Conservation (phyloP, 2,329 filamentous ascomycete species). For the Aspergillus clavatus region DNA sequence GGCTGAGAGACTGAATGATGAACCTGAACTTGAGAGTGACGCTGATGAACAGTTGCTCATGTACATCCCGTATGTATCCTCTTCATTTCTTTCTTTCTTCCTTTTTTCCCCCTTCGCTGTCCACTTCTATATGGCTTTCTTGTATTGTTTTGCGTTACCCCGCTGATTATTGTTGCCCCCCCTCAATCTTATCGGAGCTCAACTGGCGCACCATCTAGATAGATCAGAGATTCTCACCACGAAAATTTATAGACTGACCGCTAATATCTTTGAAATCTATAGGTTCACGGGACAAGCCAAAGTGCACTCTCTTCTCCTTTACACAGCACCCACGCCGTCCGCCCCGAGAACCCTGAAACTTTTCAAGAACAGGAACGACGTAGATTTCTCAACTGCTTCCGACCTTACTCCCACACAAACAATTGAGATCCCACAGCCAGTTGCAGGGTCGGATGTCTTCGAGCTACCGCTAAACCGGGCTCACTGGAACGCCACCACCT, state of each 20-base stretch:
- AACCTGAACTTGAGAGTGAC: conserved; percentile 77
- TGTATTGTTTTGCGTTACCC: conserved; percentile 17
- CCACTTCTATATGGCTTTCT: too few species aligned
- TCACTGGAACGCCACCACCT: conserved; percentile 79
- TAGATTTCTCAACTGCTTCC: conserved; percentile 76
- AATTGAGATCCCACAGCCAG: conserved; percentile 70
- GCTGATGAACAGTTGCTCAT: conserved; percentile 92
- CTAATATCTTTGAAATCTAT: background rate
- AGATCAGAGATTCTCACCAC: background rate
- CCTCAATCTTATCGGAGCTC: conserved; percentile 16
- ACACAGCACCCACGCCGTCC: conserved; percentile 64
- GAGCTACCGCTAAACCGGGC: conserved; percentile 86
- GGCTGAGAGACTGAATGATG: conserved; percentile 66
- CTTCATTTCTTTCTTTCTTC: background rate
- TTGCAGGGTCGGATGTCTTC: conserved; percentile 59
- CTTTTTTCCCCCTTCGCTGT: background rate
- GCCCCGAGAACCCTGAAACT: conserved; percentile 81
- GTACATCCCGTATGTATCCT: conserved; percentile 67
- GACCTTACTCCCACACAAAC: conserved; percentile 68
- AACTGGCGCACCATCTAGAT: background rate
- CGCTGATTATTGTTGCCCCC: conserved; percentile 24
- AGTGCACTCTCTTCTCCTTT: conserved; percentile 81
- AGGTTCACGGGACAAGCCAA: conserved; percentile 94
- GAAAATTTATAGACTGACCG: too few species aligned
- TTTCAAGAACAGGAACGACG: conserved; percentile 77